A percentile compares a stretch with the other conserved stretches of the same genome.
These are phyloP conservation scores for Verticillium albo-atrum DNA, from an alignment of 2,329 filamentous ascomycete genomes.

Conservation along the genomic window DNA sequence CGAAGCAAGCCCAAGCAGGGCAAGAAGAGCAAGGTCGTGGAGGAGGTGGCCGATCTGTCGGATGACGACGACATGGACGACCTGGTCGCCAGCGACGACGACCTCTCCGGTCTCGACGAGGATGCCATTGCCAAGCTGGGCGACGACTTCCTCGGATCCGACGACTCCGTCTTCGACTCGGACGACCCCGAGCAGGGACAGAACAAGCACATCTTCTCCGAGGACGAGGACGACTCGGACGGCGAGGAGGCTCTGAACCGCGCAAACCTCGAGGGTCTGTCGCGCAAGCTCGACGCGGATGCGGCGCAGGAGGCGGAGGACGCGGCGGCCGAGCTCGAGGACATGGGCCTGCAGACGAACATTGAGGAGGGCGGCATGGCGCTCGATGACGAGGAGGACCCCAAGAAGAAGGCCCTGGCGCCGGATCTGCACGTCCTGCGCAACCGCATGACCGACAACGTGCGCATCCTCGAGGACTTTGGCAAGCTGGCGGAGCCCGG, in stretches of 20 bases:
- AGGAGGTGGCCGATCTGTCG: constrained; percentile 29
- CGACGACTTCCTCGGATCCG: constrained; percentile 58
- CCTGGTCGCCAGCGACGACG: constrained; percentile 34
- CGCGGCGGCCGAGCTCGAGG: constrained; percentile 79
- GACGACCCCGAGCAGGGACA: constrained; percentile 56
- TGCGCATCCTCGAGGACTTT: constrained; percentile 88
- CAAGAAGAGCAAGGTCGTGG: constrained; percentile 23
- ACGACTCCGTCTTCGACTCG: constrained; percentile 66
- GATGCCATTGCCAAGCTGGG: constrained; percentile 34
- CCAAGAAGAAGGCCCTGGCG: constrained; percentile 60
- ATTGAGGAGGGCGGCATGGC: constrained; percentile 73
- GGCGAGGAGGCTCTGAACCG: constrained; percentile 88
- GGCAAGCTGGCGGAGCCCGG: constrained; percentile 73
- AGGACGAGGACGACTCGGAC: constrained; percentile 86
- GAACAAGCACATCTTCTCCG: constrained; percentile 77
- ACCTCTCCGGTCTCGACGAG: constrained; percentile 37
- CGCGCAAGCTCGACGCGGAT: constrained; percentile 76
- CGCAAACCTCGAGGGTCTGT: constrained; percentile 91
- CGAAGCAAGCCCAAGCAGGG: constrained; percentile 21
- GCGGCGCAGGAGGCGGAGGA: constrained; percentile 75
- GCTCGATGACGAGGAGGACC: constrained; percentile 58
- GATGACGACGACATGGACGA: constrained; percentile 38
- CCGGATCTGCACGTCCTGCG: constrained; percentile 88
- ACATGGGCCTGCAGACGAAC: constrained; percentile 87
- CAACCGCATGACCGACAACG: constrained; percentile 85